phyloP scores from a whole-genome alignment of 441 rosid genomes.

The Croton setiger region DNA sequence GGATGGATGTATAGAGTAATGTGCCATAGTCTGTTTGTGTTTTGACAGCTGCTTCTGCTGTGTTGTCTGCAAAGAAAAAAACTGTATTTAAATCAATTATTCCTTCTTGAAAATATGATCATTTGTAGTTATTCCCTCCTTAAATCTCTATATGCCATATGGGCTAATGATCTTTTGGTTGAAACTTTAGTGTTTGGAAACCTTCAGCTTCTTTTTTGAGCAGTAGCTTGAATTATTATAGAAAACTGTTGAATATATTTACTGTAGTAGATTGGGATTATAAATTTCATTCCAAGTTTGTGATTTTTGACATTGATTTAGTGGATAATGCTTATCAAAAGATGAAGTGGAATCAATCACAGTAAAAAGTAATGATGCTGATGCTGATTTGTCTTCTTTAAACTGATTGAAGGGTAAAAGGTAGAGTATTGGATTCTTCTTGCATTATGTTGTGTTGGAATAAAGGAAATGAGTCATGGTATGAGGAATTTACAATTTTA shows the following conservation, averaged over 20 bases:
- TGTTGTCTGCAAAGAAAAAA: not conserved
- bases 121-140: no score
- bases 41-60: not conserved
- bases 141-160: no score
- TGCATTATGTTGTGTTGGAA: not conserved
- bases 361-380: not conserved
- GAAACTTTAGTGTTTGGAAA: no score
- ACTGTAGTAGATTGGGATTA: no score
- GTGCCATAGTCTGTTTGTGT: not conserved
- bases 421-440: slow-evolving; percentile 6
- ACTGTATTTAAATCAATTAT: not conserved
- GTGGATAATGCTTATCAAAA: not conserved
- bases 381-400: not conserved
- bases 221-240: not conserved
- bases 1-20: not conserved
- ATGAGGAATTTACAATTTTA: not conserved
- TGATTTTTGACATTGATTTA: not conserved
- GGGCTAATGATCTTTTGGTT: no score
- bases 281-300: not conserved
- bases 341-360: not conserved
- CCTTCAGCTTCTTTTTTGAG: no score
- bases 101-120: not conserved
- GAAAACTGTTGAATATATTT: not conserved
- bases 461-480: not conserved
- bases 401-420: not conserved